Evolutionary conservation across 257 asterid species (phyloP).

Genomic region (Solanum chmielewskii): DNA sequence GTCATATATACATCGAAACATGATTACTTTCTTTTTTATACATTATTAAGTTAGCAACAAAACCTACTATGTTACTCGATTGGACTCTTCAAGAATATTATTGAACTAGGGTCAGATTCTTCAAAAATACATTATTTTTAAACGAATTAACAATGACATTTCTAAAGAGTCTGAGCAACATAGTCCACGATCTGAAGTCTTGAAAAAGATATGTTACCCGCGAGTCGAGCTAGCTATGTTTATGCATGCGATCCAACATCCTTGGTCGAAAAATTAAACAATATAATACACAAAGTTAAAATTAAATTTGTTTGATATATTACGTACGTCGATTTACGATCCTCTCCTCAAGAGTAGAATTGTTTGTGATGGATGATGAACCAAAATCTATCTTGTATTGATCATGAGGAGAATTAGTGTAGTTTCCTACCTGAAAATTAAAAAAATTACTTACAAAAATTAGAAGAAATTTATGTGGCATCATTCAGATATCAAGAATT

Average conservation of each 20-base stretch:
- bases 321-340: slow-evolving; percentile 45
- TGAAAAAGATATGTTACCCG: neutral
- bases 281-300: neutral
- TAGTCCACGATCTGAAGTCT: neutral
- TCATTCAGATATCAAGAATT: neutral
- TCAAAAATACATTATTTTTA: no score
- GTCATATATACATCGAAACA: neutral
- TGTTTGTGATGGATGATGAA: slow-evolving; percentile 37
- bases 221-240: neutral
- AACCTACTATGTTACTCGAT: neutral
- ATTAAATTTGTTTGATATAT: neutral
- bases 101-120: neutral
- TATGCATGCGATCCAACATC: neutral
- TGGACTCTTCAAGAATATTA: neutral
- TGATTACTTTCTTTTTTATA: neutral
- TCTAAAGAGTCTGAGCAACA: neutral
- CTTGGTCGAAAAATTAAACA: neutral
- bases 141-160: neutral
- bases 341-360: slow-evolving; percentile 21
- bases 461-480: neutral
- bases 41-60: neutral
- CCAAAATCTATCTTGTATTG: slow-evolving; percentile 42
- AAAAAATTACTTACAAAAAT: neutral
- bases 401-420: slow-evolving; percentile 6
- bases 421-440: slow-evolving; percentile 32